Evolutionary conservation across 306 rosid species (phyloP).

Genomic region (Rosa persica): DNA sequence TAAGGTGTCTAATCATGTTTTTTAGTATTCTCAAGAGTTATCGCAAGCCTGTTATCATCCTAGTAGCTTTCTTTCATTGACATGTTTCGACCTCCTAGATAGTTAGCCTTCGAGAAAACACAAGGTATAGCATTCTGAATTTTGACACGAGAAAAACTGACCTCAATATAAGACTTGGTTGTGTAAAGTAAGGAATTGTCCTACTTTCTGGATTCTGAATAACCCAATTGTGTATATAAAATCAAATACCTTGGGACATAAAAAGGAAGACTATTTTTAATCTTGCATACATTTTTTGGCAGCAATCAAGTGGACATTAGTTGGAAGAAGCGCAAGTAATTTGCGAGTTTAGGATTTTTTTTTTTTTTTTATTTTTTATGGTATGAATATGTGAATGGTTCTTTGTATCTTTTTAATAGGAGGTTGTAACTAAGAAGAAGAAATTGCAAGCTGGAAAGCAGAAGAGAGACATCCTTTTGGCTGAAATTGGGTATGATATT

Average conservation of each 20-base stretch:
- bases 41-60: background rate
- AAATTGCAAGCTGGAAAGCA: constrained; percentile 30
- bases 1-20: background rate
- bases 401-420: constrained; percentile 37
- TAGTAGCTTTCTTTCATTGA: background rate
- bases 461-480: constrained; percentile 39
- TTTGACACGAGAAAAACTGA: background rate
- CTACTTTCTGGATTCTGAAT: background rate
- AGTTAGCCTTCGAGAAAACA: background rate
- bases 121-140: background rate
- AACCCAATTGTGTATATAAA: background rate
- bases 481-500: constrained; percentile 54
- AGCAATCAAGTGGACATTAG: background rate
- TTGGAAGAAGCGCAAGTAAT: background rate
- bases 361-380: background rate
- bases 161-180: background rate
- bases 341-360: background rate
- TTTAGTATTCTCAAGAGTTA: background rate
- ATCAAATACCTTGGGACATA: background rate
- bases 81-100: background rate
- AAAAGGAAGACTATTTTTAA: background rate
- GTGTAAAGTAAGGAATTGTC: background rate
- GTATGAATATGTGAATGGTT: constrained; percentile 1
- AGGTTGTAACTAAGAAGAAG: constrained; percentile 46
- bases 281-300: background rate